Conservation (phyloP, 2,329 filamentous ascomycete genomes). For the Fusarium xyrophilum region DNA sequence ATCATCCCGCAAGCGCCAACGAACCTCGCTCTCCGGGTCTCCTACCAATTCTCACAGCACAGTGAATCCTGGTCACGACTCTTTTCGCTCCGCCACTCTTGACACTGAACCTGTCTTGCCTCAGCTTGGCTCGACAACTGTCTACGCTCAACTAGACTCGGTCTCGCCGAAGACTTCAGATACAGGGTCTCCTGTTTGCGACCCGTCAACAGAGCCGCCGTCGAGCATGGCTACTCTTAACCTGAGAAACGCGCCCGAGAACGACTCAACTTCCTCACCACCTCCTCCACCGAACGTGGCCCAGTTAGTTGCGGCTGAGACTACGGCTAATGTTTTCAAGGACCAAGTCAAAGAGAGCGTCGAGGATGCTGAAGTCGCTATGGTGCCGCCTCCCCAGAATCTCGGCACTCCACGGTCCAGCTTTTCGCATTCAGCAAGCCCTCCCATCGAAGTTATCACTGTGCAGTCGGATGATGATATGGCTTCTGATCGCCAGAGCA, state of each 20-base stretch:
- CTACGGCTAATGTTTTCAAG: not conserved
- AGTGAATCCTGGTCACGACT: conserved; percentile 44
- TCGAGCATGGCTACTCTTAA: conserved; percentile 69
- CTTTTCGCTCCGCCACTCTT: conserved; percentile 45
- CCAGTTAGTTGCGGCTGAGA: conserved; percentile 11
- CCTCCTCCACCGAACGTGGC: conserved; percentile 48
- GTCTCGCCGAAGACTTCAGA: conserved; percentile 55
- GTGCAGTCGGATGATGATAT: conserved; percentile 49
- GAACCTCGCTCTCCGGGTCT: conserved; percentile 64
- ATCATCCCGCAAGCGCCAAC: conserved; percentile 66
- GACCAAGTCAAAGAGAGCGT: conserved; percentile 53
- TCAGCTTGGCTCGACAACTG: conserved; percentile 32
- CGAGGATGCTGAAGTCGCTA: conserved; percentile 54
- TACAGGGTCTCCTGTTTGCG: conserved; percentile 42
- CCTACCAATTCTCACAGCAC: conserved; percentile 61
- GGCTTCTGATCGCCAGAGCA: conserved; percentile 45
- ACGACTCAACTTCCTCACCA: conserved; percentile 54
- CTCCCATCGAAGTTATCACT: conserved; percentile 53
- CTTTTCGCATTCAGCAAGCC: conserved; percentile 51
- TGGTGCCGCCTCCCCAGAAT: conserved; percentile 39
- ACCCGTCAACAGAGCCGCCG: conserved; percentile 46
- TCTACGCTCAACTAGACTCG: conserved; percentile 51
- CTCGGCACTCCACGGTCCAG: conserved; percentile 44
- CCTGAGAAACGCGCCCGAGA: conserved; percentile 56
- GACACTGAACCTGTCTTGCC: conserved; percentile 41